Percentiles rank a stretch among this genome's conserved stretches.
Conservation (phyloP, 2,329 filamentous ascomycete genomes). For the Nothophoma quercina region DNA sequence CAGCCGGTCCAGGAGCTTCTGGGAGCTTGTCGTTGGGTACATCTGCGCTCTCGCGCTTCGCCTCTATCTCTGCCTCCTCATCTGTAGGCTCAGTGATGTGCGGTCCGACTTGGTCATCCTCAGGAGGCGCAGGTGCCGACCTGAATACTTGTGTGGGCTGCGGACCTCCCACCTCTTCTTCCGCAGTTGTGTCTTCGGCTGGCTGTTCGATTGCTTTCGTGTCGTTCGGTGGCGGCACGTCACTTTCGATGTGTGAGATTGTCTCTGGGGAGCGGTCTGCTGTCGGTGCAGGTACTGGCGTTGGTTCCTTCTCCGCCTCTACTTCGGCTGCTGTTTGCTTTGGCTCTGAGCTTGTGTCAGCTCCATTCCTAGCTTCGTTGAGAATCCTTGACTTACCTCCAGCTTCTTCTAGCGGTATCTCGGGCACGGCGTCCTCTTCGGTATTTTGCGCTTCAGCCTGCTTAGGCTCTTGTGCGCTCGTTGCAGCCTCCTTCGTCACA, state of each 20-base stretch:
- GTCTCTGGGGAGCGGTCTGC: slow-evolving; percentile 27
- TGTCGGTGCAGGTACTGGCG: slow-evolving; percentile 25
- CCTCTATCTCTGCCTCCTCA: slow-evolving; percentile 17
- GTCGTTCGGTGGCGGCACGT: slow-evolving; percentile 22
- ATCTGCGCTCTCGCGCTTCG: neutral
- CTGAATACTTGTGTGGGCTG: slow-evolving; percentile 24
- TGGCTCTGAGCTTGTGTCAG: slow-evolving; percentile 21
- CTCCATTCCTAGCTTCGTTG: neutral
- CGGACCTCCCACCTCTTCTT: slow-evolving; percentile 26
- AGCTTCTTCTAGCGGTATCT: slow-evolving; percentile 28
- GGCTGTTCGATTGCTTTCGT: slow-evolving; percentile 22
- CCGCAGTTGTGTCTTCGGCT: slow-evolving; percentile 26
- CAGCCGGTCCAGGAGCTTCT: slow-evolving; percentile 33
- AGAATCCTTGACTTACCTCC: slow-evolving; percentile 26
- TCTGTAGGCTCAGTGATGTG: slow-evolving; percentile 27
- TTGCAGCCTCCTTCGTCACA: slow-evolving; percentile 14
- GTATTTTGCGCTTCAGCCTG: slow-evolving; percentile 9
- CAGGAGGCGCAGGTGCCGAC: slow-evolving; percentile 25
- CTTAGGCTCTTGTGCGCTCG: slow-evolving; percentile 6
- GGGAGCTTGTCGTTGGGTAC: slow-evolving; percentile 21
- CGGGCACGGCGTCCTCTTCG: slow-evolving; percentile 17
- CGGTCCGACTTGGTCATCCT: slow-evolving; percentile 27
- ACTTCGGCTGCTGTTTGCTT: slow-evolving; percentile 1
- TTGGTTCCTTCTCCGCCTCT: slow-evolving; percentile 1
- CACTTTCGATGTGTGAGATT: slow-evolving; percentile 34